These are phyloP conservation scores for Mycena maculata DNA, from an alignment of 768 basidiomycete genomes.

Conservation along the genomic window DNA sequence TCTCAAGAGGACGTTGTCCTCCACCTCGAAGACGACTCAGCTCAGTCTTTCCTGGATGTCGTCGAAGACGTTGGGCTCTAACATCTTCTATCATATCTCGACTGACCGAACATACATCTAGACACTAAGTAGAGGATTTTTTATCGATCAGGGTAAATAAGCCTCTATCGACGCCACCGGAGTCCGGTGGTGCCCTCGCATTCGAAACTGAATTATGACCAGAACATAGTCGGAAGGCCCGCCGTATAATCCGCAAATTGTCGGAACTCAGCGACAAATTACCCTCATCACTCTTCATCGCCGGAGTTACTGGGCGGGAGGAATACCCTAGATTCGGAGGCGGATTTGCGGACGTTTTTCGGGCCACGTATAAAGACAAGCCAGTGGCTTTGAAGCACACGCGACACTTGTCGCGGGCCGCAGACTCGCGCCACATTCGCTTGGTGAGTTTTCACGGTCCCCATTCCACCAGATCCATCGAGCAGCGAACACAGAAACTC, in stretches of 20 bases:
- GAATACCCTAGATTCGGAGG: slow-evolving; percentile 30
- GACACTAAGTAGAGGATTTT: too few species aligned
- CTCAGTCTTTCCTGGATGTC: not conserved
- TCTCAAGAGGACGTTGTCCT: not conserved
- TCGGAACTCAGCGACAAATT: slow-evolving; percentile 28
- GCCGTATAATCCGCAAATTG: slow-evolving; percentile 33
- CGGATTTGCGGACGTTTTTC: slow-evolving; percentile 37
- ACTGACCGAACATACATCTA: not conserved
- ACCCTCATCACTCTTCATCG: slow-evolving; percentile 33
- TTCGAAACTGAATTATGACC: too few species aligned
- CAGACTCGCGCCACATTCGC: slow-evolving; percentile 16
- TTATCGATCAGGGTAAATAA: not conserved
- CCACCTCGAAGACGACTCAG: not conserved
- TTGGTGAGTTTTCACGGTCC: not conserved
- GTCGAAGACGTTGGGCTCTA: not conserved
- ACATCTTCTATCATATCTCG: not conserved
- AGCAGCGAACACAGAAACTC: slow-evolving; percentile 38
- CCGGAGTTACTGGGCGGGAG: slow-evolving; percentile 27
- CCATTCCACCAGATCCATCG: not conserved
- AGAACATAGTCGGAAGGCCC: slow-evolving; percentile 18
- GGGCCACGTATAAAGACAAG: slow-evolving; percentile 17
- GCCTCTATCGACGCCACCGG: too few species aligned
- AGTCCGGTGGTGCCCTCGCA: too few species aligned
- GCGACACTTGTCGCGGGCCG: slow-evolving; percentile 4
- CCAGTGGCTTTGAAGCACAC: slow-evolving; percentile 14